Evolutionary conservation across 2,329 filamentous ascomycete species (phyloP).

Genomic region (Passalora sequoiae): DNA sequence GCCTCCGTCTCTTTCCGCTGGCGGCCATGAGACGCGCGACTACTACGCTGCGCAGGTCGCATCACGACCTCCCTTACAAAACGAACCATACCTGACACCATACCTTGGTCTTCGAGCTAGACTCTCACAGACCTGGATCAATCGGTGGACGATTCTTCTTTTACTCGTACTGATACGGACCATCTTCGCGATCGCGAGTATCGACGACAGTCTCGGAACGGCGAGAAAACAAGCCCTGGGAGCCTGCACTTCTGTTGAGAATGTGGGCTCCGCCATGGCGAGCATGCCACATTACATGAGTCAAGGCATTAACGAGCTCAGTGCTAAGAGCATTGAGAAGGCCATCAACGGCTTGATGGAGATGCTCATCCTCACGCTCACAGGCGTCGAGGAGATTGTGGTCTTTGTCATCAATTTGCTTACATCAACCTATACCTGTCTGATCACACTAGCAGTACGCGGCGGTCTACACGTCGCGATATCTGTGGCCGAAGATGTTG

Average conservation of each 20-base stretch:
- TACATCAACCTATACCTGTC: conserved; percentile 82
- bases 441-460: conserved; percentile 76
- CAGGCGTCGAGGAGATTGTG: conserved; percentile 78
- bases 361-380: conserved; percentile 72
- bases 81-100: conserved; percentile 70
- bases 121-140: conserved; percentile 94
- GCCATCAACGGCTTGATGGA: conserved; percentile 74
- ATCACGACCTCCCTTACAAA: conserved; percentile 55
- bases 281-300: conserved; percentile 97
- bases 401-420: conserved; percentile 90
- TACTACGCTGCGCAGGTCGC: conserved; percentile 53
- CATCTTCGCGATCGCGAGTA: conserved; percentile 66
- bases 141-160: conserved; percentile 90
- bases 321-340: conserved; percentile 72
- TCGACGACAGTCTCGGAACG: conserved; percentile 68
- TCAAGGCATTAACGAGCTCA: conserved; percentile 78
- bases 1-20: conserved; percentile 56
- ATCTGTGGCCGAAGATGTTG: conserved; percentile 56
- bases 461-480: conserved; percentile 70
- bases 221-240: conserved; percentile 78
- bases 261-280: conserved; percentile 88
- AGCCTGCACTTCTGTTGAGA: conserved; percentile 87
- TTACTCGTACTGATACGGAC: conserved; percentile 78
- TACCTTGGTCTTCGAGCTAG: conserved; percentile 86
- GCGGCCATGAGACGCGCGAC: conserved; percentile 58